Conservation (phyloP, 208 protist genomes). For the Leishmania tarentolae region DNA sequence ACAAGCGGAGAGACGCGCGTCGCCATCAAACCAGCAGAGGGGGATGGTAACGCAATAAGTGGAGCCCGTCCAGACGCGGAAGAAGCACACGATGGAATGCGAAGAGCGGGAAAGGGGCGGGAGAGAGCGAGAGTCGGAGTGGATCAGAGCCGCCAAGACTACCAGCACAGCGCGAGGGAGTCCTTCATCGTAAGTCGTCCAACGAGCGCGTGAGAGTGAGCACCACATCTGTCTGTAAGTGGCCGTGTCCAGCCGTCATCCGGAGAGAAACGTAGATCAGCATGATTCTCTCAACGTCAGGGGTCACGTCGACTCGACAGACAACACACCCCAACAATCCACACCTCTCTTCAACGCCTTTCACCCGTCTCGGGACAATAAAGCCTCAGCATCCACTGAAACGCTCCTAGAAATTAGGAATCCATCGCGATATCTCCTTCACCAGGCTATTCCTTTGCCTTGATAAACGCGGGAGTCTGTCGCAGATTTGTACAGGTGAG, state of each 20-base stretch:
- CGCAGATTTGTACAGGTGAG: background rate
- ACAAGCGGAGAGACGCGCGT: too few species aligned
- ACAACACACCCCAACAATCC: background rate
- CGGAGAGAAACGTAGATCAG: background rate
- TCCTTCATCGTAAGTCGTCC: background rate
- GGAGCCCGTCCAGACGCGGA: background rate
- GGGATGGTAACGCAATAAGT: background rate
- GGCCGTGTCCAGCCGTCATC: background rate
- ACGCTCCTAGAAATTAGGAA: background rate
- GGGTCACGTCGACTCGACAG: background rate
- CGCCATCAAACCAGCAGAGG: too few species aligned
- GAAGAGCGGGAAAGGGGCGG: background rate
- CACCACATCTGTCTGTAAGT: background rate
- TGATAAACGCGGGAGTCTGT: background rate
- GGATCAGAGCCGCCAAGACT: background rate
- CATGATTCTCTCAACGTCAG: background rate
- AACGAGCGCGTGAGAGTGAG: background rate
- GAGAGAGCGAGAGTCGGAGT: background rate
- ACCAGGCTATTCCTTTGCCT: background rate
- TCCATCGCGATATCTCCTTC: background rate
- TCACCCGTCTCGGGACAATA: background rate
- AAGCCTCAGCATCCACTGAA: background rate
- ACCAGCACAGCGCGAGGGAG: background rate
- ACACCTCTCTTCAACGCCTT: background rate
- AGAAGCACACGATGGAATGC: background rate